These are phyloP conservation scores for Melampsora medusae DNA, from an alignment of 1,284 basidiomycete species.

Conservation along the genomic window DNA sequence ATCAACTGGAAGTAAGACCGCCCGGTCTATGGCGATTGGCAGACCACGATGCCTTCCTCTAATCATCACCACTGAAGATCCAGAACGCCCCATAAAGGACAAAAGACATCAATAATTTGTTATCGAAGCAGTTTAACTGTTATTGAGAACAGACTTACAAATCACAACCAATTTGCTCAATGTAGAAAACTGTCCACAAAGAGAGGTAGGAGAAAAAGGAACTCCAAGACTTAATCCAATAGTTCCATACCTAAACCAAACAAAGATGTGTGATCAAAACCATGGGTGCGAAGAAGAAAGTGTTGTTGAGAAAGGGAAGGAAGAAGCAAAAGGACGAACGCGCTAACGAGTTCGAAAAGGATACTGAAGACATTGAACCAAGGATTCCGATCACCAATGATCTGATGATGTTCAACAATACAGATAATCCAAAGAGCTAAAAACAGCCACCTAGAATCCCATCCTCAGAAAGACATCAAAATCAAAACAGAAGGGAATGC, in stretches of 20 bases:
- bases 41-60: slow-evolving; percentile 85
- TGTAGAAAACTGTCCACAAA: slow-evolving; percentile 73
- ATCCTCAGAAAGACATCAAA: neutral
- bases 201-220: slow-evolving; percentile 64
- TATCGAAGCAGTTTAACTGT: neutral
- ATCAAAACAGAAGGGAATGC: neutral
- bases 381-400: slow-evolving; percentile 46
- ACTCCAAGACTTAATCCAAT: slow-evolving; percentile 80
- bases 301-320: neutral
- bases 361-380: slow-evolving; percentile 49
- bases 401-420: slow-evolving; percentile 52
- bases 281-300: slow-evolving; percentile 45
- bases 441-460: slow-evolving; percentile 52
- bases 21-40: slow-evolving; percentile 72
- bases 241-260: slow-evolving; percentile 86
- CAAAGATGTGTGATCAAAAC: slow-evolving; percentile 63
- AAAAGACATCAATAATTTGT: neutral
- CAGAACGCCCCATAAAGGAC: neutral
- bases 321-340: slow-evolving; percentile 13
- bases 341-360: slow-evolving; percentile 35
- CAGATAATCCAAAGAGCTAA: slow-evolving; percentile 54
- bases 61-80: slow-evolving; percentile 70
- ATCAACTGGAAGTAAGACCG: slow-evolving; percentile 57
- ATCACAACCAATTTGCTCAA: slow-evolving; percentile 83
- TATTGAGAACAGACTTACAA: slow-evolving; percentile 11